These are phyloP conservation scores for Mycena latifolia DNA, from an alignment of 768 basidiomycete genomes.

Conservation along the genomic window DNA sequence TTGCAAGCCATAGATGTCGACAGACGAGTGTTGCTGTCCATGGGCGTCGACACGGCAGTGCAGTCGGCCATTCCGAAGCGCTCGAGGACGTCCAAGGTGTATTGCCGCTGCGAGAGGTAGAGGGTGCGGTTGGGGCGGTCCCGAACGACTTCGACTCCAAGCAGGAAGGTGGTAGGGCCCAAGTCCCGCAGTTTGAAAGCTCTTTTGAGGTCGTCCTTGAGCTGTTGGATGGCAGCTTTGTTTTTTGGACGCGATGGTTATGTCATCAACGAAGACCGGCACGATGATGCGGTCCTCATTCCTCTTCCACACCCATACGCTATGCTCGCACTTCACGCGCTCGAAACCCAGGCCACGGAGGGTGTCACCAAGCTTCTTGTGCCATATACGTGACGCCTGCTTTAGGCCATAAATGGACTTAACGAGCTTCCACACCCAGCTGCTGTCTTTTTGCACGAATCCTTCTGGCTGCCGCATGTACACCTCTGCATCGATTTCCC, in stretches of 20 bases:
- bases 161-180: slow-evolving; percentile 13
- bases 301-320: slow-evolving; percentile 40
- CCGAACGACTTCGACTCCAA: background rate
- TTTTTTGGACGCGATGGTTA: slow-evolving; percentile 32
- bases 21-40: background rate
- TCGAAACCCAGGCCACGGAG: slow-evolving; percentile 41
- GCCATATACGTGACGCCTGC: slow-evolving; percentile 46
- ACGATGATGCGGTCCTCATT: slow-evolving; percentile 38
- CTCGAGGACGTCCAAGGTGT: slow-evolving; percentile 1
- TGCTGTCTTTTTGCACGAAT: slow-evolving; percentile 31
- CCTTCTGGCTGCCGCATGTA: slow-evolving; percentile 50
- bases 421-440: slow-evolving; percentile 38
- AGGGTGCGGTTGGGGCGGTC: background rate
- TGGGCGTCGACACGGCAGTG: slow-evolving; percentile 5
- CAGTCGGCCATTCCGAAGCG: slow-evolving; percentile 3
- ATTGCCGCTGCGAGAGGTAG: slow-evolving; percentile 9
- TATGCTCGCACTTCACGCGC: slow-evolving; percentile 40
- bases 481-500: slow-evolving; percentile 42
- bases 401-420: slow-evolving; percentile 51
- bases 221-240: slow-evolving; percentile 24
- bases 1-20: background rate
- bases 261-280: slow-evolving; percentile 47
- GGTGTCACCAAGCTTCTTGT: slow-evolving; percentile 30
- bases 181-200: slow-evolving; percentile 7
- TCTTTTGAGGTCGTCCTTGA: slow-evolving; percentile 40